Percentiles rank a stretch among this genome's conserved stretches.
Evolutionary conservation across 176 grass and related monocot species (phyloP).

Genomic region (Alopecurus myosuroides): DNA sequence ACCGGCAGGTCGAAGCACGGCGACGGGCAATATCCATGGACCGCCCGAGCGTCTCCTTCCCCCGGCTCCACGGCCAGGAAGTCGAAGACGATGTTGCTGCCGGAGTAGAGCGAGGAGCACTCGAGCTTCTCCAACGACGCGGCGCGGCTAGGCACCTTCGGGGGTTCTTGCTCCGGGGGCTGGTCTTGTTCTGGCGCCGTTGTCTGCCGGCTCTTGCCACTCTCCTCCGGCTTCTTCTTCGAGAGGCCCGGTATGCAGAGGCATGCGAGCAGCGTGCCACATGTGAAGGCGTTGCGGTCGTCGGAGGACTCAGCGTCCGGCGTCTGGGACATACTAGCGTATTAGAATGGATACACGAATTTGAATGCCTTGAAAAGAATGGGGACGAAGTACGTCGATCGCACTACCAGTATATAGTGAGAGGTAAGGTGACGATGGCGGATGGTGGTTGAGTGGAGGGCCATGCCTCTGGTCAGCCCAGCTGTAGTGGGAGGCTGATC

Average conservation of each 20-base stretch:
- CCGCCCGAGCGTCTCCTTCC: not conserved
- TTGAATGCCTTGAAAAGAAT: not conserved
- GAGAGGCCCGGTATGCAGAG: slow-evolving; percentile 21
- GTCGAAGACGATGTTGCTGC: slow-evolving; percentile 45
- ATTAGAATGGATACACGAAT: not conserved
- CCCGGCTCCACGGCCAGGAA: not conserved
- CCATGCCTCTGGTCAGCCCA: slow-evolving; percentile 15
- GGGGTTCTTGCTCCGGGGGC: not conserved
- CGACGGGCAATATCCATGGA: slow-evolving; percentile 38
- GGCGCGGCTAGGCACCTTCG: not conserved
- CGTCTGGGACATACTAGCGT: slow-evolving; percentile 24
- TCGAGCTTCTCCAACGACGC: slow-evolving; percentile 27
- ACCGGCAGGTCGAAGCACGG: slow-evolving; percentile 51
- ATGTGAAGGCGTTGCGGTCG: slow-evolving; percentile 19
- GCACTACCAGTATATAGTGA: slow-evolving; percentile 6
- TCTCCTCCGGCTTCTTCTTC: slow-evolving; percentile 34
- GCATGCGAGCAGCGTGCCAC: slow-evolving; percentile 42
- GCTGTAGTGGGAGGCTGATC: not conserved
- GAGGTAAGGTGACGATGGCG: not conserved
- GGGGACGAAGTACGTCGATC: not conserved
- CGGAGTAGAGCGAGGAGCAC: slow-evolving; percentile 31
- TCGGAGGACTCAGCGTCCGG: slow-evolving; percentile 18
- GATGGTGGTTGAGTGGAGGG: slow-evolving; percentile 15
- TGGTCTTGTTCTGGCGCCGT: not conserved
- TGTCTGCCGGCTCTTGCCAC: not conserved